Evolutionary conservation across 352 stramenopile species (phyloP), one percentile per base, ranked within the genome.

Genomic region (Plasmopara viticola): DNA sequence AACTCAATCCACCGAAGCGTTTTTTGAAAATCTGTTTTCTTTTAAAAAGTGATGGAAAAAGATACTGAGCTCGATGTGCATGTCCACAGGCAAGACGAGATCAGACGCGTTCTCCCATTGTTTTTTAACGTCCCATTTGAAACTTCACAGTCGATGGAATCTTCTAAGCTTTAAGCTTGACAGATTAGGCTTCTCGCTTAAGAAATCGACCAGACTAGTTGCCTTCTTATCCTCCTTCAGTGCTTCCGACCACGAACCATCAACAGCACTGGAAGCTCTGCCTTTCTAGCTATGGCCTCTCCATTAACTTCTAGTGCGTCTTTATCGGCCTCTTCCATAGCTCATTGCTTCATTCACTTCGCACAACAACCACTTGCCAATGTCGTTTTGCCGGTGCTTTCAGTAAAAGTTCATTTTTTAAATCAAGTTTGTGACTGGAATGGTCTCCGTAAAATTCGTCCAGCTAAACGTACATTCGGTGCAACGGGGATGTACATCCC

Each of bases 11-110:
- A 34, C 53, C 41, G 53, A 48, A 18, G 10, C 66, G 59, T 8
- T 60, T 53, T 52, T 58, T 73, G 80, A 51, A 90, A 90, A 30
- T 9, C 80, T 63, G 14, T 72, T 70, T n/a, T 82, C 78, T 53
- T 88, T 88, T 45, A 87, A 68, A 41, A 93, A 93, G 41, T 87
- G 75, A 13, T 72, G 72, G 59, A 87, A 88, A 45, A 89, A 93
- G 18, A 79, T 48, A 13, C 70, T 56, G 0, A 86, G 55, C 35
- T 90, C 62, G 33, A 90, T 76, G 55, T 88, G 82, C 5, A 78
- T 74, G 42, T 93, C 79, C 14, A 90, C 79, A 7, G 82, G 82
- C 38, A 88, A 76, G 29, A 90, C 77, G 35, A 93, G 59, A 53
- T 90, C 76, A 0, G 68, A 56, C 2, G 78, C 68, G 18, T 88